Evolutionary conservation across 1,139 yeast species (phyloP).

Genomic region (Sugiyamaella paludigena): DNA sequence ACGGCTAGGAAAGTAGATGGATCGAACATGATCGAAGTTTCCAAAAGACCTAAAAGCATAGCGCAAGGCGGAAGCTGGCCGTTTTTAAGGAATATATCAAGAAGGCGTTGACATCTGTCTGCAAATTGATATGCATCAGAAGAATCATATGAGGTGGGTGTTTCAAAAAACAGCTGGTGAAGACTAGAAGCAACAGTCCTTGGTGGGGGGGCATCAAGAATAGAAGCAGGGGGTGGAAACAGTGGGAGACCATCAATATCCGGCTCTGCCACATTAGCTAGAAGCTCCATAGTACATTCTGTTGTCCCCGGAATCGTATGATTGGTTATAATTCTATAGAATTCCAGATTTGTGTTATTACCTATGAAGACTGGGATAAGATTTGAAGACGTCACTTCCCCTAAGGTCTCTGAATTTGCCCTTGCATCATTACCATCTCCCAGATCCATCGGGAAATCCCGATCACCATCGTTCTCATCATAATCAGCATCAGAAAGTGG

Average conservation of each 20-base stretch:
- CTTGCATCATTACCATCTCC: too few relatives aligned
- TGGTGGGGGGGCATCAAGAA: not conserved
- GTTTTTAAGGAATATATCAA: conserved; percentile 2
- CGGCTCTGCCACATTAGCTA: not conserved
- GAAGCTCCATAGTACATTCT: conserved; percentile 29
- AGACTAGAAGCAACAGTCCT: too few relatives aligned
- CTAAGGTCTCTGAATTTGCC: not conserved
- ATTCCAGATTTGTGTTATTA: not conserved
- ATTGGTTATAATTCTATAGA: conserved; percentile 2
- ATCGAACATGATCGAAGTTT: conserved; percentile 53
- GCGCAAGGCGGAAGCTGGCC: conserved; percentile 43
- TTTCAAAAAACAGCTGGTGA: too few relatives aligned
- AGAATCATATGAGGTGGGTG: too few relatives aligned
- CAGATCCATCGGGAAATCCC: too few relatives aligned
- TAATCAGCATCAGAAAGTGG: too few relatives aligned
- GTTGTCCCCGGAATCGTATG: conserved; percentile 22
- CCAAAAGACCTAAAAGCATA: conserved; percentile 52
- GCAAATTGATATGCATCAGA: not conserved
- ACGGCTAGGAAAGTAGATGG: not conserved
- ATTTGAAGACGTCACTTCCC: not conserved
- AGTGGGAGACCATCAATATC: not conserved
- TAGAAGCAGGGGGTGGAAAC: not conserved
- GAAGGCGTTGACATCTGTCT: not conserved
- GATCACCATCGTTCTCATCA: too few relatives aligned
- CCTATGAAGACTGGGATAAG: not conserved